These are phyloP conservation scores for Fagus crenata DNA, from an alignment of 306 rosid genomes.

Conservation along the genomic window DNA sequence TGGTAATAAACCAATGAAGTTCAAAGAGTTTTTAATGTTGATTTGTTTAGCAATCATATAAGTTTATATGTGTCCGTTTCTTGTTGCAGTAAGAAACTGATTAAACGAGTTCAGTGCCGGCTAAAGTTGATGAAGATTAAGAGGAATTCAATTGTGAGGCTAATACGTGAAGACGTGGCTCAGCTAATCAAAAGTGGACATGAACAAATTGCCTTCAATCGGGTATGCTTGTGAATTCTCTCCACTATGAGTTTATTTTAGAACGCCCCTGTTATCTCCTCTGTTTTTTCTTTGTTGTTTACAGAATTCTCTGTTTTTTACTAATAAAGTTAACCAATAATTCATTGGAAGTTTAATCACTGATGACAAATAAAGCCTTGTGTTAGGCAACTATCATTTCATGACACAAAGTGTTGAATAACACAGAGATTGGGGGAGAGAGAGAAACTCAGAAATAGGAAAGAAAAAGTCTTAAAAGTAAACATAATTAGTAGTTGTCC, in stretches of 20 bases:
- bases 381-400: neutral
- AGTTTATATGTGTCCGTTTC: constrained; percentile 11
- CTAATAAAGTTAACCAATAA: neutral
- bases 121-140: constrained; percentile 63
- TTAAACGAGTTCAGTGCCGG: constrained; percentile 53
- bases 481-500: neutral
- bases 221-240: constrained; percentile 40
- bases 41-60: neutral
- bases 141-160: constrained; percentile 50
- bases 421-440: neutral
- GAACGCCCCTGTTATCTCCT: neutral
- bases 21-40: neutral
- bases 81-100: constrained; percentile 57
- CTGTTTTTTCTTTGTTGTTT: neutral
- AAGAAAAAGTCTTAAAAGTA: neutral
- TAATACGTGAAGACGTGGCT: constrained; percentile 51
- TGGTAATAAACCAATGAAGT: constrained; percentile 47
- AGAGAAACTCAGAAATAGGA: neutral
- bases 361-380: neutral
- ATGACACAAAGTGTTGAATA: neutral
- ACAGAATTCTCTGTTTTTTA: no score
- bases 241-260: neutral
- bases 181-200: constrained; percentile 54
- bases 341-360: neutral
- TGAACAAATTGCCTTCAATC: constrained; percentile 50